Evolutionary conservation across 225 moss, liverwort and hornwort species (phyloP), one percentile per base, ranked within the genome.

Genomic region (Bryum argenteum): DNA sequence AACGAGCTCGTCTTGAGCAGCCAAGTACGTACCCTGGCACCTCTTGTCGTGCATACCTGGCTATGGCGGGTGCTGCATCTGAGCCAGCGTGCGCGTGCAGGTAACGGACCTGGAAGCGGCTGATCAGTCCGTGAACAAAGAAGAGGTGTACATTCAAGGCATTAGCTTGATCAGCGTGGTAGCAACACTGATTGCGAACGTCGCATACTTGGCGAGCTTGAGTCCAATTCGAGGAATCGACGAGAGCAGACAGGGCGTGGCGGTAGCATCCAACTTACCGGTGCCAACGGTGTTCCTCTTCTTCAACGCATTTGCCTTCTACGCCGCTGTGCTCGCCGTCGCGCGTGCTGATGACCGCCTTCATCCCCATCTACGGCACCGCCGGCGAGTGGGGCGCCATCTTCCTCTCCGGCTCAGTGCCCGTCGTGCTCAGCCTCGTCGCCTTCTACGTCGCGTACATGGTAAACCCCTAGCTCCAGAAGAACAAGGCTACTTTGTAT

Each of bases 321-420:
- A 84, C 15, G 70, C 75, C n/a, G 77, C 80, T 0, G 77, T 89
- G 4, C 10, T 85, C 1, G 78, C 80, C 0, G 88, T 85, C 1
- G n/a, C n/a, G n/a, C n/a, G 88, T 89, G 20, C 76, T 89, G 5
- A 85, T 85, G 88, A 89, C 81, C 5, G 88, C 85, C 19, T 85
- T 89, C 76, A 81, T 85, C n/a, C 77, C 81, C 8, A 72, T 84
- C 61, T 84, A 79, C 43, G 77, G 82, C 66, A 73, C 77, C 0
- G 74, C 69, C 0, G 60, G 77, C 15, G 42, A 77, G 52, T 82
- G 77, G 88, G 78, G 83, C n/a, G 83, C 80, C 20, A 77, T 89
- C 17, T 88, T 89, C 21, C 63, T 89, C 4, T 89, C 88, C 3
- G 85, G 88, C 10, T 89, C 80, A 0, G 71, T 89, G 37, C 88